Conservation (phyloP, 805 yeast genomes). For the Ogataea nitratoaversa region DNA sequence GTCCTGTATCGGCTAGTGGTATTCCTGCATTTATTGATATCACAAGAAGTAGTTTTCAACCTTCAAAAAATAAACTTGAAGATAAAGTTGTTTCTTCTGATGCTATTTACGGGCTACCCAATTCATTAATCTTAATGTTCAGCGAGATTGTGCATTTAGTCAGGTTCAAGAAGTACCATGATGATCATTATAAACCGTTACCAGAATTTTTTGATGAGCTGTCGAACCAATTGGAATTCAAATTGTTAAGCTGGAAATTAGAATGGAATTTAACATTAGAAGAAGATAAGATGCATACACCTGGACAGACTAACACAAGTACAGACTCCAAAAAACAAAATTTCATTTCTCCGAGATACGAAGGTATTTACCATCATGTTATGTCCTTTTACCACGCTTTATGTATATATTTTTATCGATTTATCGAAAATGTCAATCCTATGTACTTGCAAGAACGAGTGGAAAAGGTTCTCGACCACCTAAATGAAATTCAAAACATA, state of each 20-base stretch:
- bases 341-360: constrained; percentile 53
- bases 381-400: constrained; percentile 74
- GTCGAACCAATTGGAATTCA: constrained; percentile 41
- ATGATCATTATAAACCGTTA: constrained; percentile 30
- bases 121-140: constrained; percentile 68
- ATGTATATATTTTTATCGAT: constrained; percentile 64
- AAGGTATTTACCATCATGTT: constrained; percentile 75
- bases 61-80: constrained; percentile 39
- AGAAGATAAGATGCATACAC: constrained; percentile 17
- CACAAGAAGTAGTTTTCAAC: constrained; percentile 37
- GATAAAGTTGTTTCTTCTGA: constrained; percentile 67
- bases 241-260: constrained; percentile 59
- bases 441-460: constrained; percentile 59
- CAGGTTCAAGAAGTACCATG: constrained; percentile 55
- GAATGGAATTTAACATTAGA: constrained; percentile 60
- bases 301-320: constrained; percentile 1
- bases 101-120: constrained; percentile 80
- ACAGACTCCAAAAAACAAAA: constrained; percentile 14
- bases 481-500: constrained; percentile 57
- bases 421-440: constrained; percentile 54
- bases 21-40: constrained; percentile 41
- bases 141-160: constrained; percentile 67
- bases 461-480: constrained; percentile 53
- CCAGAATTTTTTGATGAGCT: constrained; percentile 33
- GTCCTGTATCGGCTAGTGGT: constrained; percentile 12